A percentile compares a stretch with the other conserved stretches of the same genome.
phyloP scores from a whole-genome alignment of 2,329 filamentous ascomycete species.

The Magnaporthales sp. region DNA sequence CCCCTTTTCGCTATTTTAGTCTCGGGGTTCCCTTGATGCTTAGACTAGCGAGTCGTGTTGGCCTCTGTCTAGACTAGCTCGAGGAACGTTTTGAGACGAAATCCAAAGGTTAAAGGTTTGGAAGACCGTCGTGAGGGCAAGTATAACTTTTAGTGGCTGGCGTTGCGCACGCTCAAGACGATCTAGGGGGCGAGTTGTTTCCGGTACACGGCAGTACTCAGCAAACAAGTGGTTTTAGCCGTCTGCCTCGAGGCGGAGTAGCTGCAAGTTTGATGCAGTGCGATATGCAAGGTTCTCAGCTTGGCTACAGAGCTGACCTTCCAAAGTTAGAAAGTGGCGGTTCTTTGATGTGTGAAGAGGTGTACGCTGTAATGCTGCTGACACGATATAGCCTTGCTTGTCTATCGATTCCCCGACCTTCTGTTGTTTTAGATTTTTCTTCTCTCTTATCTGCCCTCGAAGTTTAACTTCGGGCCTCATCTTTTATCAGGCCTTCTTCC shows the following conservation, averaged over 20 bases:
- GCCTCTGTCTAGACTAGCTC: background rate
- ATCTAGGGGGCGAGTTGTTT: background rate
- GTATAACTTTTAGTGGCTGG: background rate
- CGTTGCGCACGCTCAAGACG: background rate
- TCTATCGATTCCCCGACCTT: no score
- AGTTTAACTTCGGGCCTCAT: background rate
- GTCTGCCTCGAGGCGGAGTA: background rate
- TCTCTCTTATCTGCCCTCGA: background rate
- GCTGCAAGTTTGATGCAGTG: background rate
- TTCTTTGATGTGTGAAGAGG: background rate
- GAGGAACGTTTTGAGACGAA: background rate
- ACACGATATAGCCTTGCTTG: no score
- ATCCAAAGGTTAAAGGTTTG: background rate
- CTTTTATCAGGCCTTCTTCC: background rate
- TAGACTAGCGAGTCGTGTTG: background rate
- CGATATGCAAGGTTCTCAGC: background rate
- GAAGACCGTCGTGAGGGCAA: background rate
- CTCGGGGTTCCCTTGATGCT: background rate
- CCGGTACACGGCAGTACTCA: background rate
- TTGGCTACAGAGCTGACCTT: background rate
- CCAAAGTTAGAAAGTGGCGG: background rate
- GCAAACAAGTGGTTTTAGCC: background rate
- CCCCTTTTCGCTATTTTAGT: background rate
- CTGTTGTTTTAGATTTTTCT: no score
- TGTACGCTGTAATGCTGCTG: no score